Base-by-base conservation (phyloP, 352 stramenopile species). In the Peronospora farinosa region DNA sequence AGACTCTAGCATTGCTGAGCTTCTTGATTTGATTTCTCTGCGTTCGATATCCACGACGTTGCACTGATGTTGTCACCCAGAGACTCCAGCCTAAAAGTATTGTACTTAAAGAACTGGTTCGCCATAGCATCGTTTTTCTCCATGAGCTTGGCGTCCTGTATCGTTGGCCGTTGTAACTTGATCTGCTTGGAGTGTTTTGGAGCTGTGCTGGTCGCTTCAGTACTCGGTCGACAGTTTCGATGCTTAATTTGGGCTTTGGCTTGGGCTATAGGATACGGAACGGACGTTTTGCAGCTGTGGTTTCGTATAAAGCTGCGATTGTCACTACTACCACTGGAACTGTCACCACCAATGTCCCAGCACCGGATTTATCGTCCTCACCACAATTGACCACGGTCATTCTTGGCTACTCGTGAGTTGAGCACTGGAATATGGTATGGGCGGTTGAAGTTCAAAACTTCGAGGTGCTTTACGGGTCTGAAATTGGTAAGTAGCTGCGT, bases 1-100 rank as follows among this genome's bases (percentile, higher is more conserved):
- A 72, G 70, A 37, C 65, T 74, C 28, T n/a, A 78, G 52, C 35
- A 51, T 15, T 59, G 21, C 35, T 52, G 55, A 1, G 58, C 47
- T 35, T 78, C 57, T 19, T 63, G 48, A 13, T 51, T 65, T 68
- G 65, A 76, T 38, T 72, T 74, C 15, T 70, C 61, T 2, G 77
- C 52, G 37, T 75, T 72, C 8, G 63, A 65, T 23, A 65, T 69
- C 72, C 74, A 83, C 43, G 54, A 50, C 23, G 69, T 65, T 15
- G 47, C 47, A 47, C 39, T 45, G 0, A 9, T 17, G 13, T 51
- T 54, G 7, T 63, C 54, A 28, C 15, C 27, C 7, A 47, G 44
- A 10, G 47, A 19, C 39, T 40, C 42, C 4, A 48, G 51, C 36
- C 57, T 54, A n/a, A 73, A 23, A 2, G 60, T 53, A 9, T 56